Conservation (phyloP, 179 eudicot species). For the Carnegiea gigantea region DNA sequence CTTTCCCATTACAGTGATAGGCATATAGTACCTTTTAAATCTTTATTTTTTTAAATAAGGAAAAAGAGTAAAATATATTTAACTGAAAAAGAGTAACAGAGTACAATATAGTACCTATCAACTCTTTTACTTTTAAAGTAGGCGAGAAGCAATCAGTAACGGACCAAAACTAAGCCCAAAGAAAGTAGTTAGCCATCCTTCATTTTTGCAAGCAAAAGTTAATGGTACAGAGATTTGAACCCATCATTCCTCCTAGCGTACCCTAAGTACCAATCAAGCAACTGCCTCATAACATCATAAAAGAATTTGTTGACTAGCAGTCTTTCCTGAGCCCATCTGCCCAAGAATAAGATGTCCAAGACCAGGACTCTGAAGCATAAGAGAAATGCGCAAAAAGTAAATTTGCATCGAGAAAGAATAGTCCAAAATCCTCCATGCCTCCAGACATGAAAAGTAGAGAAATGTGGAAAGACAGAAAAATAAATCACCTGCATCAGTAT, state of each 20-base stretch:
- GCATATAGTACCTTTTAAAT: background rate
- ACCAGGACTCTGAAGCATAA: background rate
- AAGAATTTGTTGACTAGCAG: background rate
- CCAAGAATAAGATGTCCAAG: background rate
- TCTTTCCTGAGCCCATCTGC: background rate
- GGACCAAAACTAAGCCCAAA: background rate
- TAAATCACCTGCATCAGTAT: conserved; percentile 77
- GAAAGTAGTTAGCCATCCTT: conserved; percentile 7
- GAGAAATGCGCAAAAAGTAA: background rate
- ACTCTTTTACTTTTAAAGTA: background rate
- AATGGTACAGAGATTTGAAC: background rate
- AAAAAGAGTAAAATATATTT: no score
- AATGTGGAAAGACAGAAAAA: background rate
- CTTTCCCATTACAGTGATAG: background rate
- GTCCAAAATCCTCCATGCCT: background rate
- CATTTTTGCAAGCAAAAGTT: background rate
- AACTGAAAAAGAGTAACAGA: no score
- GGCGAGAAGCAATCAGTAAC: background rate
- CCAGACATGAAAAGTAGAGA: background rate
- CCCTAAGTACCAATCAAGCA: background rate
- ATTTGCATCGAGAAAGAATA: background rate
- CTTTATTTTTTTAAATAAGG: no score
- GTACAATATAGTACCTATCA: background rate
- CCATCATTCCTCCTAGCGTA: background rate
- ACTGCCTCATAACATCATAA: background rate